Base-by-base conservation (phyloP, 1,139 yeast genomes). In the Yamadazyma atmosphaerica region DNA sequence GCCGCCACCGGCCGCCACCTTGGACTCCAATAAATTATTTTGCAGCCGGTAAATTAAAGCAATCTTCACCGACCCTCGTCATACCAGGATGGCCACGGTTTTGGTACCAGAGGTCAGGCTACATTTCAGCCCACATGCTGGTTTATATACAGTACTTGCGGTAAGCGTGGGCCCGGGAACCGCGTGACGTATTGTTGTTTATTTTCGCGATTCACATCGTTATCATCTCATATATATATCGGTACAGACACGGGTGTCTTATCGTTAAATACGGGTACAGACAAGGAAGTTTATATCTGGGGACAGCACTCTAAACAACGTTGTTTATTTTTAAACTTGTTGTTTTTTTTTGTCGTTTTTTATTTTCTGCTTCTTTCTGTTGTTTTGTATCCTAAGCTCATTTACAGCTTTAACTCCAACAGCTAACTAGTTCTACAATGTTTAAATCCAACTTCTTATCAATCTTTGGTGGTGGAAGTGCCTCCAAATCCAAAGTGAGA, bases 361-460 rank as follows among this genome's bases (percentile, higher is more conserved):
- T 19, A 19, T 6, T 6, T 6, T 9, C 22, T 6, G 9, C 22
- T 19, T 19, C 8, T 19, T 19, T 19, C 22, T 6, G 9, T 6
- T 9, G 22, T n/a, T n/a, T n/a, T n/a, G n/a, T n/a, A n/a, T n/a
- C n/a, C n/a, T n/a, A n/a, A n/a, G n/a, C n/a, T n/a, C n/a, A n/a
- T n/a, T n/a, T n/a, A n/a, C n/a, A n/a, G n/a, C n/a, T n/a, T n/a
- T n/a, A n/a, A n/a, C n/a, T n/a, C n/a, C n/a, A n/a, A n/a, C n/a
- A n/a, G 22, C 6, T 19, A 19, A 19, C 8, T 19, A 9, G 8
- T 9, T 19, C 6, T 19, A 34, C 24, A 23, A 38, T 44, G 44
- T 40, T 44, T 22, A 42, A 38, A 25, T 30, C 36, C 21, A 22
- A 25, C 12, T 27, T 34, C 23, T 35, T 42, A 8, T 38, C 35